phyloP scores from a whole-genome alignment of 257 asterid genomes.

The Solanum pinnatisectum region DNA sequence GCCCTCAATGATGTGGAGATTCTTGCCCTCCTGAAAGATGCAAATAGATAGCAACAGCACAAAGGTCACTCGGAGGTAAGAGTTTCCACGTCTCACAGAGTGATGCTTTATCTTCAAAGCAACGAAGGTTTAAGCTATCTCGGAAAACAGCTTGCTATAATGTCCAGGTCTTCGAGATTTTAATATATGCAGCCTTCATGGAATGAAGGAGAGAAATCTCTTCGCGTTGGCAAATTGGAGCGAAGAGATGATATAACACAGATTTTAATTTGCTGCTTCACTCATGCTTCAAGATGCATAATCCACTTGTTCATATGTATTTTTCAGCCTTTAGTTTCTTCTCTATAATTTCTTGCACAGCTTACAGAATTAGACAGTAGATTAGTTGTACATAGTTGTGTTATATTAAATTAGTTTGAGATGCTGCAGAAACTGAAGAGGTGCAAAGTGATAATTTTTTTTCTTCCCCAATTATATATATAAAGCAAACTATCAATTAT shows the following conservation, averaged over 20 bases:
- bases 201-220: not conserved
- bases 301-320: not conserved
- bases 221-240: not conserved
- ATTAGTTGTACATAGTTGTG: not conserved
- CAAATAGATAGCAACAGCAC: slow-evolving; percentile 34
- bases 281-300: not conserved
- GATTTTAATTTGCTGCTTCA: not conserved
- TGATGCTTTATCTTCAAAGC: not conserved
- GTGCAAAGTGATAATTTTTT: not conserved
- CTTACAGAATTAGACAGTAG: not conserved
- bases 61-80: not conserved
- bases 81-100: not conserved
- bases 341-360: not conserved
- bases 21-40: slow-evolving; percentile 51
- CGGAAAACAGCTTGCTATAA: not conserved
- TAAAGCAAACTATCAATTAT: not conserved
- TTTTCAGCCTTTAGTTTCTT: not conserved
- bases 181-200: not conserved
- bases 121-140: not conserved
- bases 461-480: not conserved
- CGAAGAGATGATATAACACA: not conserved
- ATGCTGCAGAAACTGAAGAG: not conserved
- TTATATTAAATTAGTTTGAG: not conserved
- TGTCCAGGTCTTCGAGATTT: not conserved
- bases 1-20: slow-evolving; percentile 56